Base-by-base conservation (phyloP, 805 yeast genomes). In the Suhomyces sp. region DNA sequence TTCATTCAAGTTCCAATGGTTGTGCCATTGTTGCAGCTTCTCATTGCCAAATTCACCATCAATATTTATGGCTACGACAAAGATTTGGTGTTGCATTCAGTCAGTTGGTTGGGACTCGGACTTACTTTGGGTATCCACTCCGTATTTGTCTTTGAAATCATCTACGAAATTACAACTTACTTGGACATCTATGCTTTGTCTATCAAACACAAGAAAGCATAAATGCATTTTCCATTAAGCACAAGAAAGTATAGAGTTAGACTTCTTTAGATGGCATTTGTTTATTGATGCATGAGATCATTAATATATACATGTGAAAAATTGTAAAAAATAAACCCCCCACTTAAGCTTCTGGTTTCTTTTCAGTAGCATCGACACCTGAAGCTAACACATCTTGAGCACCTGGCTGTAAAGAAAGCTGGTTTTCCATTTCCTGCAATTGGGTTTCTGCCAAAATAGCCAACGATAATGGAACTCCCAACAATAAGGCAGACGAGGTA, bases 391-490 rank as follows among this genome's bases (percentile, higher is more conserved):
- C 81, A 54, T 85, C 91, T 64, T 83, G 86, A 24, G 91, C 87
- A 56, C 87, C 86, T 70, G 86, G 87, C 71, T 87, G 93, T 66
- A 87, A 75, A 54, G 87, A 84, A 80, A 90, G 85, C 68, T 91
- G 94, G 77, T 88, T 90, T 78, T 92, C 97, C 86, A 90, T 82
- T 76, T 92, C 97, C 68, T 86, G 84, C 70, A 92, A 82, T 77
- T 93, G 97, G 69, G 91, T 96, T 77, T 93, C 97, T 55, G 91
- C 85, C 64, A 94, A 79, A 62, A 94, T 88, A 50, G 97, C 87
- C 63, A 94, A 78, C 7, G 97, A 86, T 62, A 90, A 80, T 58
- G 99, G 99, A 46, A 91, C 96, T 69, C 97, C 97, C 63, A 94
- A 77, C 57, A 94, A 81, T 63, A 94, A 76, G 42, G 89, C 85